These are phyloP conservation scores for Vanrija sp. DNA, from an alignment of 1,284 basidiomycete species.

Conservation along the genomic window DNA sequence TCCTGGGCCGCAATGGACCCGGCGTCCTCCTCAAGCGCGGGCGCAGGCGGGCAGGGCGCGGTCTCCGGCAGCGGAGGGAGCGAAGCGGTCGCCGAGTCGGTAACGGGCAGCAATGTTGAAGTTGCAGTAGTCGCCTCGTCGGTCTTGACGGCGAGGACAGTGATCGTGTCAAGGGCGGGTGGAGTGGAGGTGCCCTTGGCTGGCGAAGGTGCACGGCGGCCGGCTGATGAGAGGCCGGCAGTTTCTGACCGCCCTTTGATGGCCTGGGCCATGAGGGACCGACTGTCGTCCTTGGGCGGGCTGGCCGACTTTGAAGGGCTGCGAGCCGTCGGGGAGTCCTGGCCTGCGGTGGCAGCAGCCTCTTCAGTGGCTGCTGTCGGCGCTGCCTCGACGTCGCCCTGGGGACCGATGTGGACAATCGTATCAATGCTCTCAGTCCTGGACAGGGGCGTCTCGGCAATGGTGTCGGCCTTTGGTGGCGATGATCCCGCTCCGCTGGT, in stretches of 20 bases:
- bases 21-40: not conserved
- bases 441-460: not conserved
- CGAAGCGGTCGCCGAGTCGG: too few species aligned
- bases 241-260: too few species aligned
- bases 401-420: conserved; percentile 7
- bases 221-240: too few species aligned
- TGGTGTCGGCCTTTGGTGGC: not conserved
- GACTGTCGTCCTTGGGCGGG: not conserved
- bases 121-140: too few species aligned
- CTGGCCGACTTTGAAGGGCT: not conserved
- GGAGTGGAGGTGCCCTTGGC: not conserved
- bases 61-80: not conserved
- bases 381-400: not conserved
- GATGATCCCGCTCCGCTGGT: conserved; percentile 1
- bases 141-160: too few species aligned
- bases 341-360: not conserved
- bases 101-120: too few species aligned
- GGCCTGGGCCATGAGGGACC: too few species aligned
- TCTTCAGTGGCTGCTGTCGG: not conserved
- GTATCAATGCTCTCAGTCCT: conserved; percentile 14
- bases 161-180: too few species aligned
- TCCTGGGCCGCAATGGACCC: not conserved
- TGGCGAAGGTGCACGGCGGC: not conserved
- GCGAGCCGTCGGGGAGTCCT: not conserved
- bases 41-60: not conserved